These are phyloP conservation scores for Fomitopsis pinicola DNA, from an alignment of 1,284 basidiomycete genomes.

Conservation along the genomic window DNA sequence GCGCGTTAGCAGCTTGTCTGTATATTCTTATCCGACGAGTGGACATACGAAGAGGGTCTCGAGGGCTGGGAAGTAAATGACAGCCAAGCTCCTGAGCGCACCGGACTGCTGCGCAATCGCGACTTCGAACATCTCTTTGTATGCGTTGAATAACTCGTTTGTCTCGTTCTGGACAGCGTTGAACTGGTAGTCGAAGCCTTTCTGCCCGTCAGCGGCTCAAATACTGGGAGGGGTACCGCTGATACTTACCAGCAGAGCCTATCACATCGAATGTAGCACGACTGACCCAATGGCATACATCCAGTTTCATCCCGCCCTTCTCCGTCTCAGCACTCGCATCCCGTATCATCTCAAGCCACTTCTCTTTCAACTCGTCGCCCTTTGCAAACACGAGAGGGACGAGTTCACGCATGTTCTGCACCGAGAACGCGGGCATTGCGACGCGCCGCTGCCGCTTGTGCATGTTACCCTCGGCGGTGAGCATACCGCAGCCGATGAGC, in stretches of 20 bases:
- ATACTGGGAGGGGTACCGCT: too few relatives aligned
- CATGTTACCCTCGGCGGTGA: conserved; percentile 68
- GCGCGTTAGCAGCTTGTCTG: background rate
- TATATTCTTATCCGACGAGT: background rate
- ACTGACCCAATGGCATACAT: conserved; percentile 72
- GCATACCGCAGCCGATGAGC: conserved; percentile 74
- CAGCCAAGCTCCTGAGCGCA: conserved; percentile 42
- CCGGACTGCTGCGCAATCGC: conserved; percentile 51
- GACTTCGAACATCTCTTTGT: conserved; percentile 78
- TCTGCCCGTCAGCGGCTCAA: background rate
- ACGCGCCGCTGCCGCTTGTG: conserved; percentile 76
- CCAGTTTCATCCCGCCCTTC: conserved; percentile 36
- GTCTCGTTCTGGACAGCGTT: conserved; percentile 71
- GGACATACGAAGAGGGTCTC: conserved; percentile 53
- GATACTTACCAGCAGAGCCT: conserved; percentile 57
- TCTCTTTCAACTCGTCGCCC: conserved; percentile 56
- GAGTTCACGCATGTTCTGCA: conserved; percentile 65
- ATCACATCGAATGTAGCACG: conserved; percentile 80
- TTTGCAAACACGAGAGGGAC: conserved; percentile 69
- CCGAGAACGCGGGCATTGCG: conserved; percentile 72
- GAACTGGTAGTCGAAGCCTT: conserved; percentile 78
- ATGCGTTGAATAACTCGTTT: conserved; percentile 72
- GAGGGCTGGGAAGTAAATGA: conserved; percentile 58
- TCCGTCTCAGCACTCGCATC: conserved; percentile 15
- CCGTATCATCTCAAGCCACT: conserved; percentile 47